Evolutionary conservation across 306 rosid genomes (phyloP), one percentile per base, ranked within the genome.

Genomic region (Rosa rugosa): DNA sequence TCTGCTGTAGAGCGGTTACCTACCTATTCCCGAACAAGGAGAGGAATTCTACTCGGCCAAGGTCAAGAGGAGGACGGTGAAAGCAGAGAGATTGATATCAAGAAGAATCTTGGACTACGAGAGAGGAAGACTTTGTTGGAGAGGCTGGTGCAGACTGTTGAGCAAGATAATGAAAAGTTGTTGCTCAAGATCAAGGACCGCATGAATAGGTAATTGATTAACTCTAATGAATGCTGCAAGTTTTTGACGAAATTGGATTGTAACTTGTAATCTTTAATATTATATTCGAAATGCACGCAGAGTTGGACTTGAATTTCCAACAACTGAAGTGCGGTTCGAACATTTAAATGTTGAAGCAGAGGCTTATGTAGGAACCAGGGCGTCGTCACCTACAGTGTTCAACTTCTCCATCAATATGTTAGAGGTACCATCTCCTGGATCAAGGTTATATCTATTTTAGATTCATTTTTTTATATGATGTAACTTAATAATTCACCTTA

Each of bases 301-400:
- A 40, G 16, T n/a, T 69, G 22, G 17, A 22, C 57, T 51, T 69
- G 53, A 36, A 47, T 44, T 87, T 78, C 93, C 93, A 0, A 87
- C 91, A 11, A 91, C 89, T 80, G 96, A 91, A 82, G 92, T 91
- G 20, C 87, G 86, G 68, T 89, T 83, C 10, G 90, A 89, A 80
- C 90, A 87, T 74, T 70, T 91, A 73, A 78, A 80, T 66, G 82
- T 89, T 36, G 90, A 87, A 40, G 92, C 93, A 14, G 88, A 89
- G 66, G 88, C 91, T 73, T 71, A 73, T 80, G 81, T 82, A 2
- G 96, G 93, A 83, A 76, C 88, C 81, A 89, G 96, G 79, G 93
- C 27, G 27, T 25, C 89, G 27, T 80, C 85, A 66, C 91, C 96
- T 14, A 87, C 96, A 57, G 84, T 84, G 72, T 42, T 91, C 40